Evolutionary conservation across 768 basidiomycete species (phyloP).

Genomic region (Tylopilus plumbeoviolaceoides): DNA sequence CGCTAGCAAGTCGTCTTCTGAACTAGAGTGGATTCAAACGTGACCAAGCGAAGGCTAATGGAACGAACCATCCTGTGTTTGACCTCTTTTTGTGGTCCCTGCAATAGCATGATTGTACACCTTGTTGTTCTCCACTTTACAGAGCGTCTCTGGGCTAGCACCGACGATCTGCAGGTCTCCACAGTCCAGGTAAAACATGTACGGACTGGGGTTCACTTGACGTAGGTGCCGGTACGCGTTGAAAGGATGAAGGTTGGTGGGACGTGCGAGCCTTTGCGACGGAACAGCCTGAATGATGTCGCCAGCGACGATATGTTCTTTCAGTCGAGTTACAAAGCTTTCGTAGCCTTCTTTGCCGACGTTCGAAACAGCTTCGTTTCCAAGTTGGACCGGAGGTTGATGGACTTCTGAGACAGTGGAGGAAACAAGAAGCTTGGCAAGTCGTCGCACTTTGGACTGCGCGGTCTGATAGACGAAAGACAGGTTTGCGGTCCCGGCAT

Average conservation of each 20-base stretch:
- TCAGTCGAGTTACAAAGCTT: conserved; percentile 83
- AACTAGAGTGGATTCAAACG: conserved; percentile 3
- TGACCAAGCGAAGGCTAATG: conserved; percentile 1
- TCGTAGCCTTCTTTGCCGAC: conserved; percentile 94
- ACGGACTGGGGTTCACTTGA: conserved; percentile 94
- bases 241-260: conserved; percentile 90
- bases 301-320: conserved; percentile 91
- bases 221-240: conserved; percentile 94
- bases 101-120: conserved; percentile 99
- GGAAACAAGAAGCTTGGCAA: conserved; percentile 67
- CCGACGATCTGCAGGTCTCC: conserved; percentile 94
- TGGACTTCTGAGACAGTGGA: conserved; percentile 56
- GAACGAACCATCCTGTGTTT: conserved; percentile 73
- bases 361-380: conserved; percentile 73
- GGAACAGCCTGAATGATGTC: conserved; percentile 99
- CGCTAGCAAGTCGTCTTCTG: conserved; percentile 86
- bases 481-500: conserved; percentile 62
- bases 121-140: conserved; percentile 88
- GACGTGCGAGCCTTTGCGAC: conserved; percentile 82
- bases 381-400: conserved; percentile 62
- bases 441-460: conserved; percentile 70
- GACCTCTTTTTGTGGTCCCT: conserved; percentile 87
- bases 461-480: conserved; percentile 88
- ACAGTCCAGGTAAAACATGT: conserved; percentile 98
- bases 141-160: conserved; percentile 95